Conservation (phyloP, 192 early-diverging fungal genomes). For the Phlyctochytrium planicorne region DNA sequence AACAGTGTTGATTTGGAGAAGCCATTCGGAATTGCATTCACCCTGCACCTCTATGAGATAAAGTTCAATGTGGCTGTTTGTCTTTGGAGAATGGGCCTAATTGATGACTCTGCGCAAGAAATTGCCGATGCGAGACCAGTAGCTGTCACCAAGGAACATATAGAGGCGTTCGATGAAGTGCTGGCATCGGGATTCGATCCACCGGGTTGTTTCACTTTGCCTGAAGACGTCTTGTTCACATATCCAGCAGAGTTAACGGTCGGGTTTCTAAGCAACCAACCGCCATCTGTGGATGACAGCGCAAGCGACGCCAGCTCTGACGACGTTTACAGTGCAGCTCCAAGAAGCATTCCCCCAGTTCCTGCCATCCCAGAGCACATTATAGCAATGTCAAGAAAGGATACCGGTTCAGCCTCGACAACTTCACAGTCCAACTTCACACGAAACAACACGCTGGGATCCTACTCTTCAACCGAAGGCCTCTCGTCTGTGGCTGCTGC, state of each 20-base stretch:
- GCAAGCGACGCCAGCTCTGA: too few relatives aligned
- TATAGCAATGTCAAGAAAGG: too few relatives aligned
- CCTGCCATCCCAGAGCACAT: neutral
- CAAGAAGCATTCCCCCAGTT: too few relatives aligned
- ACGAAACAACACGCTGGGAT: too few relatives aligned
- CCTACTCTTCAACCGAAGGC: neutral
- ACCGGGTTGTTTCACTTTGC: neutral
- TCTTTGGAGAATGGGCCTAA: conserved; percentile 6
- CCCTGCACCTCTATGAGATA: neutral
- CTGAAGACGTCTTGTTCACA: neutral
- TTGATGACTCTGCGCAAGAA: conserved; percentile 5
- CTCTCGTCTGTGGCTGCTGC: neutral
- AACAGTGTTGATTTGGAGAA: neutral
- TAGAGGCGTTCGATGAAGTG: conserved; percentile 6
- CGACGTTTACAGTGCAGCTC: too few relatives aligned
- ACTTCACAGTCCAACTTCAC: too few relatives aligned
- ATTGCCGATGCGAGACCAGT: conserved; percentile 2
- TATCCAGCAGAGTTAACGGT: neutral
- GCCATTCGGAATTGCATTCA: neutral
- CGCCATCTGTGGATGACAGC: too few relatives aligned
- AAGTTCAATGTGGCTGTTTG: neutral
- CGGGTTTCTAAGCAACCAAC: too few relatives aligned
- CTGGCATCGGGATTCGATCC: conserved; percentile 2
- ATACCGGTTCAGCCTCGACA: too few relatives aligned
- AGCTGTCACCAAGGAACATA: neutral